Conservation (phyloP, 169 alveolate genomes). For the Cryptosporidium bovis region DNA sequence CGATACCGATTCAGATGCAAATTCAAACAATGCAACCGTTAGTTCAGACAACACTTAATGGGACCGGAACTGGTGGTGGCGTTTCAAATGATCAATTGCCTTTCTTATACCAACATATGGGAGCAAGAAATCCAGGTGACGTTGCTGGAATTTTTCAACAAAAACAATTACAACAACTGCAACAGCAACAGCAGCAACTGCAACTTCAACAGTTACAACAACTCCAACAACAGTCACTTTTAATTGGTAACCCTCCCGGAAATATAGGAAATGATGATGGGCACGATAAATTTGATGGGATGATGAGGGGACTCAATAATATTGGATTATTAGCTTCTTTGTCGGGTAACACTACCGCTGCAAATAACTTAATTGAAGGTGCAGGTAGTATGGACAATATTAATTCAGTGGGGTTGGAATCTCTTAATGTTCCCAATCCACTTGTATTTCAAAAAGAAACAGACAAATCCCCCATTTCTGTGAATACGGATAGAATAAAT, state of each 20-base stretch:
- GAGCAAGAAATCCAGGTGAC: background rate
- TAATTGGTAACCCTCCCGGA: slow-evolving; percentile 3
- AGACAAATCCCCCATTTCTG: too few species aligned
- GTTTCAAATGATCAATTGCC: background rate
- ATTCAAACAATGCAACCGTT: background rate
- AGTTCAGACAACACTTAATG: too few species aligned
- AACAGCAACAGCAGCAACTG: background rate
- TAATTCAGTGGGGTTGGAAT: too few species aligned
- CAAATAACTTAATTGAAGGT: too few species aligned
- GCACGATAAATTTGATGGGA: background rate
- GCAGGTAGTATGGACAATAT: too few species aligned
- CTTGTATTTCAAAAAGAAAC: too few species aligned
- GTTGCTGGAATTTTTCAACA: background rate
- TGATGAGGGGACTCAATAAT: background rate
- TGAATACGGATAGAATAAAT: too few species aligned
- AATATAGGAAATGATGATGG: background rate
- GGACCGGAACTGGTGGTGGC: too few species aligned
- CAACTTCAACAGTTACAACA: background rate
- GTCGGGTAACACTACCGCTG: too few species aligned
- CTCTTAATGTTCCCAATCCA: too few species aligned
- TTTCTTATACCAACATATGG: background rate
- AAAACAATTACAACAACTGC: background rate
- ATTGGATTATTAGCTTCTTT: too few species aligned
- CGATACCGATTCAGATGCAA: background rate
- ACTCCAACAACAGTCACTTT: slow-evolving; percentile 1